Conservation (phyloP, 1,284 basidiomycete genomes). For the Apiotrichum sp. region DNA sequence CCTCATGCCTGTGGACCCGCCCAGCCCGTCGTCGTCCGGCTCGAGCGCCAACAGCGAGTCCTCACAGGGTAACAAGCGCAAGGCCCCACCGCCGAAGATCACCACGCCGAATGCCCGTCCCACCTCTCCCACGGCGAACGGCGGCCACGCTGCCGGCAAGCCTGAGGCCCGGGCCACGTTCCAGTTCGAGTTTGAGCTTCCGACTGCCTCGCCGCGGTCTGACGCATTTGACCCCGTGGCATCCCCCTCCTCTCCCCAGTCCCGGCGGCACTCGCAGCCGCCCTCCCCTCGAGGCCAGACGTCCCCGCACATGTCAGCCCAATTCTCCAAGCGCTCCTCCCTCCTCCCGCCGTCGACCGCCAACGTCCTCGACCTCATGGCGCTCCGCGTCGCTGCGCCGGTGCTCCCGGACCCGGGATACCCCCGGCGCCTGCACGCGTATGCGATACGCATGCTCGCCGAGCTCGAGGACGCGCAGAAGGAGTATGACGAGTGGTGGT, state of each 20-base stretch:
- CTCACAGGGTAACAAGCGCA: constrained; percentile 12
- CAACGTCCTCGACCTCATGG: constrained; percentile 32
- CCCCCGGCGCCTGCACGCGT: constrained; percentile 46
- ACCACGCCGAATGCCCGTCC: constrained; percentile 14
- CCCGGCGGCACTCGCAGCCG: constrained; percentile 24
- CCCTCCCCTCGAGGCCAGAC: constrained; percentile 31
- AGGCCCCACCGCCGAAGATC: constrained; percentile 33
- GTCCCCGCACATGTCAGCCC: constrained; percentile 44
- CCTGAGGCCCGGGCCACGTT: constrained; percentile 14
- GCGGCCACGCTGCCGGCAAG: neutral
- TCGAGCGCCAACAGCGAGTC: neutral
- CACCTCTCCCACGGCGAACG: neutral
- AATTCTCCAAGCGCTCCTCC: constrained; percentile 44
- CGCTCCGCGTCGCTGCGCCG: constrained; percentile 8
- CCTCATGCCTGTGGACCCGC: constrained; percentile 12
- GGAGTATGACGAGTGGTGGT: constrained; percentile 50
- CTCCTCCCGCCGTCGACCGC: constrained; percentile 44
- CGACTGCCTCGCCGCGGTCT: constrained; percentile 43
- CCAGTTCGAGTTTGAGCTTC: constrained; percentile 47
- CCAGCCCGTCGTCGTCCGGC: constrained; percentile 5
- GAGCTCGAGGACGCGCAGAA: constrained; percentile 51
- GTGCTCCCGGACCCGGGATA: constrained; percentile 28
- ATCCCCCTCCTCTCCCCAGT: constrained; percentile 11
- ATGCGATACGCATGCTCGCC: constrained; percentile 49
- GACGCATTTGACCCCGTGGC: constrained; percentile 45